These are phyloP conservation scores for Esteya vermicola DNA, from an alignment of 2,329 filamentous ascomycete genomes.

Conservation along the genomic window DNA sequence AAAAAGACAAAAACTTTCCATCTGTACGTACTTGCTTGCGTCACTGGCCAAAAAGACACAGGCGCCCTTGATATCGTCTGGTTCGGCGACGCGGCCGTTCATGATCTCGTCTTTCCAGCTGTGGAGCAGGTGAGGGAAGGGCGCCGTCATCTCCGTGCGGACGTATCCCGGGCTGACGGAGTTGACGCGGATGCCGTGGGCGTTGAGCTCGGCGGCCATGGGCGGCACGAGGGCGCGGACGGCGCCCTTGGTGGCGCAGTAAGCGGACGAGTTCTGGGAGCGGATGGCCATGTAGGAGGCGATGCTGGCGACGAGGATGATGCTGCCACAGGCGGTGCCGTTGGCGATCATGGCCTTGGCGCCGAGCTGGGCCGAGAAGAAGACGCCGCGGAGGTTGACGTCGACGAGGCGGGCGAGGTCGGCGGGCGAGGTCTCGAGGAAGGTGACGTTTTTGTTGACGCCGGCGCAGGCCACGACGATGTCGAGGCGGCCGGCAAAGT, in stretches of 20 bases:
- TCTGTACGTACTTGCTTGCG: constrained; percentile 29
- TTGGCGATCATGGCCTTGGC: constrained; percentile 18
- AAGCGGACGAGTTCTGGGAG: constrained; percentile 51
- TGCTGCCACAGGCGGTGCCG: constrained; percentile 28
- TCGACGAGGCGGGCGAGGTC: constrained; percentile 6
- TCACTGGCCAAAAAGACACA: constrained; percentile 47
- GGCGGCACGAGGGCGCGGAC: constrained; percentile 49
- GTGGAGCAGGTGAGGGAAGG: constrained; percentile 43
- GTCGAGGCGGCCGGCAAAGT: constrained; percentile 8
- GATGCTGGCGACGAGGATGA: constrained; percentile 44
- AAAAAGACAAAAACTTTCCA: background rate
- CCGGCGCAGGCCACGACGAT: constrained; percentile 10
- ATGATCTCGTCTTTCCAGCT: constrained; percentile 64
- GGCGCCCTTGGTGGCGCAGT: constrained; percentile 53
- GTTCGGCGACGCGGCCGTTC: constrained; percentile 45
- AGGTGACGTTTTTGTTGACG: constrained; percentile 8
- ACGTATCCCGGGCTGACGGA: constrained; percentile 54
- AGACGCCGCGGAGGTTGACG: constrained; percentile 8
- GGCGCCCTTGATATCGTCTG: constrained; percentile 46
- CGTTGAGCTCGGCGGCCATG: constrained; percentile 49
- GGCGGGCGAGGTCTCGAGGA: constrained; percentile 7
- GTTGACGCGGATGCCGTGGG: constrained; percentile 49
- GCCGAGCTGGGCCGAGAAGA: constrained; percentile 21
- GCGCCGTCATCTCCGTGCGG: constrained; percentile 56
- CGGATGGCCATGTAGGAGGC: constrained; percentile 36